Conservation (phyloP, 148 eudicot genomes). For the Simmondsia chinensis region DNA sequence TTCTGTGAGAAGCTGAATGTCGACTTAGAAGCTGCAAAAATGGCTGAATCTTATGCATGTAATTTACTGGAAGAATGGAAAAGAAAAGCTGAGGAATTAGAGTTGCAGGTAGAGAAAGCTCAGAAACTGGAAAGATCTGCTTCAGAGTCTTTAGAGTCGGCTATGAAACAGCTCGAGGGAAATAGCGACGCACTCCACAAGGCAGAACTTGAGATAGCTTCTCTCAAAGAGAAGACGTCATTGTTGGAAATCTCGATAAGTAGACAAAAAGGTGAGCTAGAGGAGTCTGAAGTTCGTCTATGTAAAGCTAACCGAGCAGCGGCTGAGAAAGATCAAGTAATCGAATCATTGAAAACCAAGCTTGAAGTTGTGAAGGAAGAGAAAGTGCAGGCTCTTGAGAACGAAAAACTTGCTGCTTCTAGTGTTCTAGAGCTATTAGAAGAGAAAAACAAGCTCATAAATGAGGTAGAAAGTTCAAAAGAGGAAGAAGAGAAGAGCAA, state of each 20-base stretch:
- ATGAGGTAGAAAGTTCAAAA: conserved; percentile 51
- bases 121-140: conserved; percentile 70
- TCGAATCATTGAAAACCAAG: conserved; percentile 43
- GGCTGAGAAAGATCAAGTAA: conserved; percentile 34
- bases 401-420: conserved; percentile 71
- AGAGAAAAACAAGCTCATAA: conserved; percentile 76
- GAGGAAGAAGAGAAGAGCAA: conserved; percentile 80
- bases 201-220: conserved; percentile 57
- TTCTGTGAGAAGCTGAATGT: conserved; percentile 57
- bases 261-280: conserved; percentile 54
- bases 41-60: conserved; percentile 69
- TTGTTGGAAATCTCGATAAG: conserved; percentile 58
- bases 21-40: conserved; percentile 75
- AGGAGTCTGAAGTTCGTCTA: conserved; percentile 40
- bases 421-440: conserved; percentile 69
- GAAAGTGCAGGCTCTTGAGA: conserved; percentile 52
- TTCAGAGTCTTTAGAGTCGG: conserved; percentile 61
- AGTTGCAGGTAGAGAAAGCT: conserved; percentile 43
- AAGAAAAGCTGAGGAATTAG: conserved; percentile 49
- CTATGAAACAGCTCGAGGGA: conserved; percentile 76
- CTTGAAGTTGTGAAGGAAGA: conserved; percentile 72
- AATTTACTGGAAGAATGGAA: conserved; percentile 64
- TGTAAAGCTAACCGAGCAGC: conserved; percentile 52
- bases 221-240: conserved; percentile 69
- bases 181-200: conserved; percentile 67